Evolutionary conservation across 768 basidiomycete species (phyloP).

Genomic region (Chiua virens): DNA sequence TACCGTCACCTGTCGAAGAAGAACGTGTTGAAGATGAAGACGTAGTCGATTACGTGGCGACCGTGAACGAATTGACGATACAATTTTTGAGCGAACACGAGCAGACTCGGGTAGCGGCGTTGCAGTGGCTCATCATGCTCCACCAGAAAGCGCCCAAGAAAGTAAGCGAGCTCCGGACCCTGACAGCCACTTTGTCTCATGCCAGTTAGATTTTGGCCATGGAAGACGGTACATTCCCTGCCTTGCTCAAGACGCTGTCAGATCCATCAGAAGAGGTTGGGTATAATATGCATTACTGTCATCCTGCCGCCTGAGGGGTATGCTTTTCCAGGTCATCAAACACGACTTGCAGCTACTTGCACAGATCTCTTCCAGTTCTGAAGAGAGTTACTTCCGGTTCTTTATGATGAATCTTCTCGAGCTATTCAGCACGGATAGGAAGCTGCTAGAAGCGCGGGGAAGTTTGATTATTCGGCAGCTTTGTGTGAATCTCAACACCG

Average conservation of each 20-base stretch:
- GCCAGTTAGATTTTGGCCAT: conserved; percentile 78
- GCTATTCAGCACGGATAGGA: conserved; percentile 91
- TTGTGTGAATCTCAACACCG: conserved; percentile 91
- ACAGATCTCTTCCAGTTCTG: conserved; percentile 94
- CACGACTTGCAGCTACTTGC: conserved; percentile 94
- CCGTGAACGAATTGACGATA: conserved; percentile 88
- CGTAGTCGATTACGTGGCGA: conserved; percentile 87
- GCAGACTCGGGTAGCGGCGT: conserved; percentile 90
- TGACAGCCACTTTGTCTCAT: background rate
- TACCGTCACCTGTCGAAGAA: conserved; percentile 30
- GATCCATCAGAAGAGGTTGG: conserved; percentile 92
- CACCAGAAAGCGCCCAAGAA: conserved; percentile 98
- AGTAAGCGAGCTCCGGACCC: conserved; percentile 39
- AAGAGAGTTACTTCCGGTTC: conserved; percentile 91
- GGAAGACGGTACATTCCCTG: conserved; percentile 97
- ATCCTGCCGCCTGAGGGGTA: background rate
- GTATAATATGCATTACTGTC: background rate
- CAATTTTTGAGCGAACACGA: conserved; percentile 97
- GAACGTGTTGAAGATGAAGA: conserved; percentile 60
- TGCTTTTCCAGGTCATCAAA: conserved; percentile 75
- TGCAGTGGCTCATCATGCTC: conserved; percentile 98
- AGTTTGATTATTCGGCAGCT: conserved; percentile 95
- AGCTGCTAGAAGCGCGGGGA: conserved; percentile 86
- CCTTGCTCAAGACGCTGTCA: conserved; percentile 90
- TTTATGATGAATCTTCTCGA: conserved; percentile 96